Evolutionary conservation across 129 eudicot genomes (phyloP), one percentile per base, ranked within the genome.

Genomic region (Sambucus nigra): DNA sequence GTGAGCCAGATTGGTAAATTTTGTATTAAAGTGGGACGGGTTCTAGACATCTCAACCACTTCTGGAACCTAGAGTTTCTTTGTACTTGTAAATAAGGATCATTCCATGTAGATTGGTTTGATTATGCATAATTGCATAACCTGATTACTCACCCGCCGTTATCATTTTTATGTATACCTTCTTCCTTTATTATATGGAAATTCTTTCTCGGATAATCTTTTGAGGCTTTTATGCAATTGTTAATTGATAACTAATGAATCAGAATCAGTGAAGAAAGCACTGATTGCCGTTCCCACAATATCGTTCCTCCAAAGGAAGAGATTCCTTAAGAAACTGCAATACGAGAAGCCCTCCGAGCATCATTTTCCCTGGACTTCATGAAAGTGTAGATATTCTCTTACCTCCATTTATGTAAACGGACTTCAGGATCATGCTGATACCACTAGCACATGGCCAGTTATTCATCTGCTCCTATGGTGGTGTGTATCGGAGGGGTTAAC

Each of bases 241-340:
- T 19, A 69, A 31, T 60, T 86, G 99, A 82, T 92, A 61, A 76
- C 82, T 31, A 96, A 96, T 38, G 94, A 86, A 20, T 55, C 94
- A 5, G 96, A 92, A 28, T 73, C 80, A 0, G 96, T 92, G 39
- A 75, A 65, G 72, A 92, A 73, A 63, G 94, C 95, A 53, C 67
- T 92, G 18, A 82, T 77, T 73, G 99, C 96, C 12, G 76, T 92
- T 48, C 86, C 99, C 41, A 66, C 87, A 15, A 80, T 92, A 24
- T 80, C 86, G 89, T 92, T 86, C 84, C 80, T 42, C 82, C 99
- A 7, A 92, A 77, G 65, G 99, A 92, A 69, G 79, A 67, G 17
- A 71, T 92, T 70, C 81, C 96, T 53, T 76, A 86, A 28, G 82
- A 77, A 2, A 80, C 96, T 44, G 54, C 82, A 3, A 72, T 92